Conservation (phyloP, 139 green algal species). For the Closterium sp. region DNA sequence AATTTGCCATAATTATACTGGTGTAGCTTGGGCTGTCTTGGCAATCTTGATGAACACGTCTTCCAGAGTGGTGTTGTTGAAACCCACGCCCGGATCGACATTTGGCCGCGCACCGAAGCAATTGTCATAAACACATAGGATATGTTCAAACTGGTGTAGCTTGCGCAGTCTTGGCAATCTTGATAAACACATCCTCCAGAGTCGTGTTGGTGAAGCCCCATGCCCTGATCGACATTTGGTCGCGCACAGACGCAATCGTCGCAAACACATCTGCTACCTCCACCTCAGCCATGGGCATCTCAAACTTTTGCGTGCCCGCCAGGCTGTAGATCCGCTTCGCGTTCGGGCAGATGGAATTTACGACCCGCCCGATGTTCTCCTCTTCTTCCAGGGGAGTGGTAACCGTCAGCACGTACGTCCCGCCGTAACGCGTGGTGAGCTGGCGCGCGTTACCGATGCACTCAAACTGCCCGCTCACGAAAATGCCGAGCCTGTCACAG, state of each 20-base stretch:
- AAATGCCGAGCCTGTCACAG: conserved; percentile 79
- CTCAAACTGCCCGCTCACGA: conserved; percentile 69
- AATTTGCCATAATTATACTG: neutral
- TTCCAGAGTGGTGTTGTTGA: conserved; percentile 86
- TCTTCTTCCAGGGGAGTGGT: conserved; percentile 66
- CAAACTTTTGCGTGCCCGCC: conserved; percentile 73
- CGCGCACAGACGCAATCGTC: conserved; percentile 6
- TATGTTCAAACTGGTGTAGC: neutral
- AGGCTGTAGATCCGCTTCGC: conserved; percentile 66
- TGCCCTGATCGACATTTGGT: conserved; percentile 60
- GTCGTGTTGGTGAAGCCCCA: conserved; percentile 87
- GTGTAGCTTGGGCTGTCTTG: conserved; percentile 21
- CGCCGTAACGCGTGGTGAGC: conserved; percentile 72
- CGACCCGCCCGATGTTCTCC: conserved; percentile 42
- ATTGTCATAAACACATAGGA: neutral
- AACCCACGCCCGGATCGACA: conserved; percentile 74
- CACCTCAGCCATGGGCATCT: conserved; percentile 46
- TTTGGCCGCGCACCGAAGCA: neutral
- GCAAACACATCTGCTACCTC: conserved; percentile 50
- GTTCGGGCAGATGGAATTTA: conserved; percentile 16
- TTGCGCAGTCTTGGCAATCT: conserved; percentile 52
- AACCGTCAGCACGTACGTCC: conserved; percentile 74
- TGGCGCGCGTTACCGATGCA: conserved; percentile 79
- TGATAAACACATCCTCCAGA: conserved; percentile 88
- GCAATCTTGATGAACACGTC: conserved; percentile 67